Base-by-base conservation (phyloP, 1,284 basidiomycete genomes). In the Cryptococcus hybrid region DNA sequence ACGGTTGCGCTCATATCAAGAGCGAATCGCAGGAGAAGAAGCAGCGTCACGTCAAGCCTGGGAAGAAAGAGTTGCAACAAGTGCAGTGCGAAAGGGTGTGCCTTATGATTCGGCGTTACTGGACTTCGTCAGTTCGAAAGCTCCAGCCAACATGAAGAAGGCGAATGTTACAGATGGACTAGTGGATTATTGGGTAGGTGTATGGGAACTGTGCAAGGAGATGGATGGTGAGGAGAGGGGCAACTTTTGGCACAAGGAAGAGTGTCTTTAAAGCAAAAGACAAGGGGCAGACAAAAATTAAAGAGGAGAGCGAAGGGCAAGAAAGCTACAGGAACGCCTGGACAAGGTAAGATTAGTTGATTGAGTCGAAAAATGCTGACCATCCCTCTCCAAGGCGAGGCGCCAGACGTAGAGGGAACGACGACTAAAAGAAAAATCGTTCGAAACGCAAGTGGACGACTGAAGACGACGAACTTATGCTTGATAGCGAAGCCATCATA, bases 401-500 rank as follows among this genome's bases (percentile, higher is more conserved):
- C 18, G 13, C 47, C 47, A 47, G 30, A 34, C 18, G 30, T 30
- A 34, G 47, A 24, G 7, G 13, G 38, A 52, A 49, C 34, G 8
- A 50, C 56, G 18, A 48, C 39, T 2, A 51, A 47, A 42, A 18
- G 38, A n/a, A 36, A 37, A 62, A 40, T 5, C 52, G 88, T 42
- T 81, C 84, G 61, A 84, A 90, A 53, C 90, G 90, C 70, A 84
- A 85, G 51, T 95, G 92, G 92, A 90, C 84, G 54, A 77, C 83
- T 50, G 89, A 92, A 51, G 92, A 87, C 60, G 91, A 95, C 62
- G 93, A 95, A 60, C 82, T 93, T 36, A 85, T 88, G 43, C 84
- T 88, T 53, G 93, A 97, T 70, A 87, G 87, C 1, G 87, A 85
- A 46, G 88, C 85, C 1, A 87, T 97, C 62, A 85, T 96, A 55